Percentiles rank a stretch among this genome's conserved stretches.
Conservation (phyloP, 495 filamentous ascomycete species). For the Penicillium tannophilum region DNA sequence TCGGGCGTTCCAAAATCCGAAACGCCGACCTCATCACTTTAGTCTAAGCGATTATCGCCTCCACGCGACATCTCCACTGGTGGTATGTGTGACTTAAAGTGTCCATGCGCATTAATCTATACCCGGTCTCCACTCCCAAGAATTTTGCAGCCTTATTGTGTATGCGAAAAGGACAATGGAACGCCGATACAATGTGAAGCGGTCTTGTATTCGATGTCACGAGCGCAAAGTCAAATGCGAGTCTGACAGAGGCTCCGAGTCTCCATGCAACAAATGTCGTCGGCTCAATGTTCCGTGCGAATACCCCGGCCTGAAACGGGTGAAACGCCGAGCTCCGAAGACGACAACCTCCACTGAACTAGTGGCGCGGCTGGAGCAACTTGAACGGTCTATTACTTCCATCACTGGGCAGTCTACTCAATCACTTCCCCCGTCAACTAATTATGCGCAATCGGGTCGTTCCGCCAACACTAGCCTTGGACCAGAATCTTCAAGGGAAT, state of each 20-base stretch:
- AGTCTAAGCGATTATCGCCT: not conserved
- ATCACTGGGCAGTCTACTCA: conserved; percentile 10
- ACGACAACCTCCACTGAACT: conserved; percentile 20
- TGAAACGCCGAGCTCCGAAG: conserved; percentile 31
- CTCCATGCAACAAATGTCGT: conserved; percentile 34
- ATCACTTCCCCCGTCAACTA: not conserved
- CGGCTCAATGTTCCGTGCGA: conserved; percentile 27
- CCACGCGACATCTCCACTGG: not conserved
- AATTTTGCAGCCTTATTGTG: not conserved
- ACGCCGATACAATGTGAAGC: conserved; percentile 31
- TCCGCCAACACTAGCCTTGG: not conserved
- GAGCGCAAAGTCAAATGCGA: conserved; percentile 41
- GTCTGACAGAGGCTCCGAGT: no score
- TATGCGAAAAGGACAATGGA: conserved; percentile 9
- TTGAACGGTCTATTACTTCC: conserved; percentile 32
- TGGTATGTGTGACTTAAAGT: not conserved
- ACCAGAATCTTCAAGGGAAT: not conserved
- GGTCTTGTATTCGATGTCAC: conserved; percentile 41
- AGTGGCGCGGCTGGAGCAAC: conserved; percentile 27
- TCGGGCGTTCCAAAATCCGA: not conserved
- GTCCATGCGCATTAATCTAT: not conserved
- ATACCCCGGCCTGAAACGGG: conserved; percentile 34
- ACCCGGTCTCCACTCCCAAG: not conserved
- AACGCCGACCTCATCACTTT: not conserved
- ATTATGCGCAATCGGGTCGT: not conserved